These are phyloP conservation scores for Schoenoplectus tabernaemontani DNA, from an alignment of 202 grass and related monocot genomes.

Conservation along the genomic window DNA sequence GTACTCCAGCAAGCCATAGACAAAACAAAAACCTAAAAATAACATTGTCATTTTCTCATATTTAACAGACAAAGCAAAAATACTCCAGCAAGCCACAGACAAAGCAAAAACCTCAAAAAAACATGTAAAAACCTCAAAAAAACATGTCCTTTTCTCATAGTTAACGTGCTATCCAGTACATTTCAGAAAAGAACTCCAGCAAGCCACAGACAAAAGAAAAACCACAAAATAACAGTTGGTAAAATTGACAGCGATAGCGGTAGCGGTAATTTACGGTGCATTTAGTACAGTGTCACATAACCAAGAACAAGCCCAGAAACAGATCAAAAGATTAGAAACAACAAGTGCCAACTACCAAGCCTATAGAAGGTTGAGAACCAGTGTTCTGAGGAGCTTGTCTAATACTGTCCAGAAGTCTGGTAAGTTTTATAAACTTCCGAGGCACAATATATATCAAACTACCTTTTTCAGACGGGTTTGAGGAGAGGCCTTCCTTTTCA, in stretches of 20 bases:
- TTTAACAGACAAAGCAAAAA: no score
- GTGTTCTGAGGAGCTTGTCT: background rate
- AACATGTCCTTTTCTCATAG: background rate
- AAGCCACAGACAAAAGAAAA: background rate
- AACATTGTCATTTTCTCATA: no score
- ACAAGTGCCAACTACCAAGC: background rate
- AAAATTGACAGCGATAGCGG: background rate
- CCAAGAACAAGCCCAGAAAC: background rate
- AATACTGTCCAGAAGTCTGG: background rate
- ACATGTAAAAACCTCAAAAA: no score
- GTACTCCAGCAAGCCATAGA: no score
- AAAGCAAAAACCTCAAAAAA: no score
- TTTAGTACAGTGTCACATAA: background rate
- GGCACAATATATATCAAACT: background rate
- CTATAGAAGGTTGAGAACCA: background rate
- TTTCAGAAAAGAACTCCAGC: background rate
- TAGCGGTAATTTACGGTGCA: background rate
- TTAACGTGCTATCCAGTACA: background rate
- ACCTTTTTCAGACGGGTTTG: conserved; percentile 97
- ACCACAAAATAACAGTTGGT: background rate
- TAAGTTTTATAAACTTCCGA: background rate
- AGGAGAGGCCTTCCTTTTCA: conserved; percentile 87
- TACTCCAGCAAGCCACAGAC: no score
- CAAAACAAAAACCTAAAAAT: no score
- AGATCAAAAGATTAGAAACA: background rate